Evolutionary conservation across 176 grass and related monocot genomes (phyloP).

Genomic region (Carex parvula): DNA sequence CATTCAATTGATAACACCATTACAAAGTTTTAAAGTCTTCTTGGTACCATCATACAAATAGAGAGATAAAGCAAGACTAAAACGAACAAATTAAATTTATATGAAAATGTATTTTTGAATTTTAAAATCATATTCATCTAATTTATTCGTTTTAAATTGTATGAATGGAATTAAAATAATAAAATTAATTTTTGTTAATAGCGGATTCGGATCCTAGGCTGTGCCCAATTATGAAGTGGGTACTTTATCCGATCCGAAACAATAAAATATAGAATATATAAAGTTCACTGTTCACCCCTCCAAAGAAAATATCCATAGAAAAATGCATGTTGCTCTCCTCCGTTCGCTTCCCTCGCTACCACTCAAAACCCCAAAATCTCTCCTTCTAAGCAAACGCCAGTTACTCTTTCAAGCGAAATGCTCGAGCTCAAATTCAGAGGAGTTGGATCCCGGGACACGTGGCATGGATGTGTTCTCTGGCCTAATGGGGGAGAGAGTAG

Average conservation of each 20-base stretch:
- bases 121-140: too few species aligned
- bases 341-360: conserved; percentile 28
- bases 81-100: too few species aligned
- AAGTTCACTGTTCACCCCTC: not conserved
- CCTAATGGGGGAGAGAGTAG: conserved; percentile 54
- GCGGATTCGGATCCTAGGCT: not conserved
- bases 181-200: too few species aligned
- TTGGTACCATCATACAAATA: too few species aligned
- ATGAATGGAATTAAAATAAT: too few species aligned
- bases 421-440: conserved; percentile 24
- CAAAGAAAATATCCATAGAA: not conserved
- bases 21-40: too few species aligned
- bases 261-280: not conserved
- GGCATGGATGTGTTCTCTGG: conserved; percentile 37
- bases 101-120: too few species aligned
- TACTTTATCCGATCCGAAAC: not conserved
- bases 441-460: not conserved
- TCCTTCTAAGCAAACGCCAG: not conserved
- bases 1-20: too few species aligned
- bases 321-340: conserved; percentile 29
- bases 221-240: not conserved
- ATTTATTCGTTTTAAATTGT: too few species aligned
- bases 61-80: too few species aligned
- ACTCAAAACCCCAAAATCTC: not conserved
- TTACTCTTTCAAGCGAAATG: conserved; percentile 31